phyloP scores from a whole-genome alignment of 2,329 filamentous ascomycete genomes.

The Orbilia oligospora region DNA sequence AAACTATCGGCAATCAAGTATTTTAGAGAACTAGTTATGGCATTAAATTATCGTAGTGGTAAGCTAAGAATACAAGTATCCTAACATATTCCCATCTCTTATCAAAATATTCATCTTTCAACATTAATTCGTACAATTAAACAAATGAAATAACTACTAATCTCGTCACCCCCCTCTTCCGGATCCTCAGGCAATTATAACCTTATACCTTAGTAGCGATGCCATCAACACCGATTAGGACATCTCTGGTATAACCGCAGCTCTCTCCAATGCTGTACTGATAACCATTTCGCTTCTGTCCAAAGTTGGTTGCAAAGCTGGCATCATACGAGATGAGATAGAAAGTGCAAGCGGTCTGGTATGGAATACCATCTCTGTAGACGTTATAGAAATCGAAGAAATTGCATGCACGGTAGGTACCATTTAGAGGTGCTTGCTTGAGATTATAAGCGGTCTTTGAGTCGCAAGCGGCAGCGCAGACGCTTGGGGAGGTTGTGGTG shows the following conservation, averaged over 20 bases:
- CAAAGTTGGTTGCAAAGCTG: slow-evolving; percentile 27
- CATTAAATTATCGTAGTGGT: slow-evolving; percentile 5
- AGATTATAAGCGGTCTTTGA: slow-evolving; percentile 21
- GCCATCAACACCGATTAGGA: slow-evolving; percentile 11
- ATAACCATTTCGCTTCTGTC: slow-evolving; percentile 18
- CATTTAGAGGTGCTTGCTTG: background rate
- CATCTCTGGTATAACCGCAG: slow-evolving; percentile 29
- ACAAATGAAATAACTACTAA: background rate
- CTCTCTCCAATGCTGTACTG: slow-evolving; percentile 29
- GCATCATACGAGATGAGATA: slow-evolving; percentile 19
- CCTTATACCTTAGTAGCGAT: slow-evolving; percentile 14
- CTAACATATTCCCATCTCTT: background rate
- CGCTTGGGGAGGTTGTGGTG: slow-evolving; percentile 10
- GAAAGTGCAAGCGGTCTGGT: slow-evolving; percentile 34
- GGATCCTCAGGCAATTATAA: background rate
- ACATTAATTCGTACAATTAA: background rate
- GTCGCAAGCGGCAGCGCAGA: slow-evolving; percentile 28
- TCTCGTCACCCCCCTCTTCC: background rate
- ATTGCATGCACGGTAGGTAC: slow-evolving; percentile 32
- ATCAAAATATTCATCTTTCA: background rate
- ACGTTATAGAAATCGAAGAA: slow-evolving; percentile 46
- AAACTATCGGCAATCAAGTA: too few species aligned
- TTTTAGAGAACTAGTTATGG: background rate
- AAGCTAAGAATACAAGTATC: slow-evolving; percentile 3
- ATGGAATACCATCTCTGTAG: slow-evolving; percentile 23